phyloP scores from a whole-genome alignment of 1,139 yeast genomes.

The Lodderomyces jiufengensis region DNA sequence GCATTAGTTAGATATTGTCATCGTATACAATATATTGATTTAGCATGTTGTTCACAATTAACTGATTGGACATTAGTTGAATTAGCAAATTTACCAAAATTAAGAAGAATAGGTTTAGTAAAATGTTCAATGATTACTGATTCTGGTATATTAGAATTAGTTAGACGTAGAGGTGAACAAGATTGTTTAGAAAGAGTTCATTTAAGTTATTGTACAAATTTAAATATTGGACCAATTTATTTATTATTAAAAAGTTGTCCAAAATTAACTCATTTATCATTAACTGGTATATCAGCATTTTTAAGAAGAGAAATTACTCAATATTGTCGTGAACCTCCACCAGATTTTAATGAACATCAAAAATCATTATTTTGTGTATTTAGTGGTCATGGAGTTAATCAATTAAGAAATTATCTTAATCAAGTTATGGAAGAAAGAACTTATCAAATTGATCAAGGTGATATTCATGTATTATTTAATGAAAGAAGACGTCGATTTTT shows the following conservation, averaged over 20 bases:
- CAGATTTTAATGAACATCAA: conserved; percentile 87
- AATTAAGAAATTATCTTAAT: conserved; percentile 60
- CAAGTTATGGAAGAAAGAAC: conserved; percentile 44
- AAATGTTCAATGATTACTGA: conserved; percentile 89
- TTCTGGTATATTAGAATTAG: conserved; percentile 75
- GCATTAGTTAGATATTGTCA: conserved; percentile 75
- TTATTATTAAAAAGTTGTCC: conserved; percentile 78
- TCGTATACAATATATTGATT: conserved; percentile 86
- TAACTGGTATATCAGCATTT: conserved; percentile 89
- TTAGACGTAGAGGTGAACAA: conserved; percentile 66
- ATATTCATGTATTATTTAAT: conserved; percentile 31
- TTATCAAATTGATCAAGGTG: conserved; percentile 39
- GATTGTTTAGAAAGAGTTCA: conserved; percentile 89
- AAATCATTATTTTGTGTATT: conserved; percentile 87
- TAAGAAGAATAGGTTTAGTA: conserved; percentile 89
- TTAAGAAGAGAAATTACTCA: conserved; percentile 80
- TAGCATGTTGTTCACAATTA: conserved; percentile 89
- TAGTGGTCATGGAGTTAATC: conserved; percentile 83
- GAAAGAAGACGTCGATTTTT: conserved; percentile 31
- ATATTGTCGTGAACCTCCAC: conserved; percentile 93
- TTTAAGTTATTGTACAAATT: conserved; percentile 82
- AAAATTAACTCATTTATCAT: conserved; percentile 77
- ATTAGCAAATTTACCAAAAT: conserved; percentile 70
- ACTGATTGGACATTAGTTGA: conserved; percentile 83
- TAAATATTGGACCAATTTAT: conserved; percentile 70